Conservation (phyloP, 2,329 filamentous ascomycete species). For the Alternaria dauci region DNA sequence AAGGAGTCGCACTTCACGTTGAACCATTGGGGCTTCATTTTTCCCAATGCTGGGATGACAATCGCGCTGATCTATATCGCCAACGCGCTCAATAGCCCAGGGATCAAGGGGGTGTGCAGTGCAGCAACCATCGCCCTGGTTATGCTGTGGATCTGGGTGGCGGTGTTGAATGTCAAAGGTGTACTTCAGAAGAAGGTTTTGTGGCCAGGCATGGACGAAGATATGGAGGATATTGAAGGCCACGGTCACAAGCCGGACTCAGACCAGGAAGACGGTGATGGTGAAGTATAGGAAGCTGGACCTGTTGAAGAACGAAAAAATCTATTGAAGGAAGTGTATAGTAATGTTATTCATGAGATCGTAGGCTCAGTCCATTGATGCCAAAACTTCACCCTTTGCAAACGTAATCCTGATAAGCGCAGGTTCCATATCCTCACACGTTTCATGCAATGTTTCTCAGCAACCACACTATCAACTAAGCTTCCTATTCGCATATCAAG, state of each 20-base stretch:
- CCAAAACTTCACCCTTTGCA: background rate
- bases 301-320: background rate
- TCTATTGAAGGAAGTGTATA: background rate
- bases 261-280: constrained; percentile 10
- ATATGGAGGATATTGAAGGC: constrained; percentile 52
- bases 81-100: constrained; percentile 60
- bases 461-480: background rate
- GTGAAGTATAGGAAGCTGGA: background rate
- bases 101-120: constrained; percentile 62
- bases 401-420: background rate
- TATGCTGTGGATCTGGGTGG: constrained; percentile 63
- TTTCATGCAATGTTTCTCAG: background rate
- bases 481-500: background rate
- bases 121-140: constrained; percentile 65
- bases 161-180: constrained; percentile 60
- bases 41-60: constrained; percentile 69
- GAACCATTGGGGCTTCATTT: constrained; percentile 67
- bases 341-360: background rate
- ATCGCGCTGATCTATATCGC: constrained; percentile 64
- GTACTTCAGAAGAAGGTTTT: constrained; percentile 59
- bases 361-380: background rate
- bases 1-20: constrained; percentile 50
- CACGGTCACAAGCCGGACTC: constrained; percentile 20
- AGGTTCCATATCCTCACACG: background rate
- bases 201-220: constrained; percentile 69